phyloP scores from a whole-genome alignment of 352 stramenopile species.

The Phytophthora multivora region DNA sequence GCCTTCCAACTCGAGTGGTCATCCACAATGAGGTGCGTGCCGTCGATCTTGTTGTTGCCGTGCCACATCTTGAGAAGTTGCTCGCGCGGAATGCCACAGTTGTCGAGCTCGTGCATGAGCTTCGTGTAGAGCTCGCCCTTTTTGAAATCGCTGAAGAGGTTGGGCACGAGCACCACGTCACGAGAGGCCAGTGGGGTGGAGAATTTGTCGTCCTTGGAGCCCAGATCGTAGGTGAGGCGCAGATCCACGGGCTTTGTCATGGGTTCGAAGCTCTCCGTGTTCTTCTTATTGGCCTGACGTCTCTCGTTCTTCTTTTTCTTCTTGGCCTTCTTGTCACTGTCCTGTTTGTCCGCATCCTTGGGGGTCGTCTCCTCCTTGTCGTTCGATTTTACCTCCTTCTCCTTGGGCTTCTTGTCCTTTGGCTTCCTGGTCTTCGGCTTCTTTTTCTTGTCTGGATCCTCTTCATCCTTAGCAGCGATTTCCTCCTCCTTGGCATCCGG shows the following conservation, averaged over 20 bases:
- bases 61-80: constrained; percentile 84
- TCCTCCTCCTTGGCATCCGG: constrained; percentile 13
- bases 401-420: constrained; percentile 14
- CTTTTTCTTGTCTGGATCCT: constrained; percentile 32
- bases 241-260: constrained; percentile 74
- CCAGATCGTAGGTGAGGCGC: constrained; percentile 73
- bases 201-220: constrained; percentile 56
- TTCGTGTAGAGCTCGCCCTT: constrained; percentile 74
- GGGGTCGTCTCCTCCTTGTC: constrained; percentile 19
- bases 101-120: constrained; percentile 66
- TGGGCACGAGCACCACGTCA: constrained; percentile 71
- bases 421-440: constrained; percentile 8
- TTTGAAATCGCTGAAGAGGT: constrained; percentile 79
- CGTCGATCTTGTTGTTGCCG: constrained; percentile 90
- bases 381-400: constrained; percentile 2
- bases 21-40: constrained; percentile 92
- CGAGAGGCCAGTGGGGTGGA: constrained; percentile 62
- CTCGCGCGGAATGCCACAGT: constrained; percentile 67
- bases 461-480: not conserved
- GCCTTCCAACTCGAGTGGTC: constrained; percentile 85
- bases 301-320: constrained; percentile 47
- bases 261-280: constrained; percentile 79
- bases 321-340: constrained; percentile 37
- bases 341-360: constrained; percentile 25
- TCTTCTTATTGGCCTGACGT: constrained; percentile 60